These are phyloP conservation scores for Biancaea sappan DNA, from an alignment of 306 rosid species.

Conservation along the genomic window DNA sequence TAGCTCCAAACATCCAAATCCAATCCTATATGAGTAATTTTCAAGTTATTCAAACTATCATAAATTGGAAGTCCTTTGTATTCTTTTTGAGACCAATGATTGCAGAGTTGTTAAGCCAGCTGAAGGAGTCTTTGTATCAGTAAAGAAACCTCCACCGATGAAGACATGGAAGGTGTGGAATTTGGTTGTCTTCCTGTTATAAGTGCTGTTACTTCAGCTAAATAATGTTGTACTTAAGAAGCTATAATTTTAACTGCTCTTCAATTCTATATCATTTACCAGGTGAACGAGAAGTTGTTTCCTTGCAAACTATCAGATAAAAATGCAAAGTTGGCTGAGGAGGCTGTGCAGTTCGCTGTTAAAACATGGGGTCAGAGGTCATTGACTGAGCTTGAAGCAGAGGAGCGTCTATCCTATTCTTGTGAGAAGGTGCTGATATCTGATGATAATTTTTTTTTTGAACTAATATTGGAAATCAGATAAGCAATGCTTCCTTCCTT, in stretches of 20 bases:
- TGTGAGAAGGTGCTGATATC: constrained; percentile 76
- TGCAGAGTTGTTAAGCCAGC: constrained; percentile 85
- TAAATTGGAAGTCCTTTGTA: constrained; percentile 30
- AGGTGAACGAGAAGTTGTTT: constrained; percentile 89
- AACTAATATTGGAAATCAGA: constrained; percentile 25
- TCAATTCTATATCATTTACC: constrained; percentile 36
- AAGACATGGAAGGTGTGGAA: constrained; percentile 86
- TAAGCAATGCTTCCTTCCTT: constrained; percentile 26
- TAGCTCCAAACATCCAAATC: background rate
- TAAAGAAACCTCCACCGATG: constrained; percentile 82
- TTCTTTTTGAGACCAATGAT: constrained; percentile 36
- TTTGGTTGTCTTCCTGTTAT: constrained; percentile 26
- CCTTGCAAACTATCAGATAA: constrained; percentile 77
- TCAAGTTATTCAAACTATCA: constrained; percentile 19
- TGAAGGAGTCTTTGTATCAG: constrained; percentile 77
- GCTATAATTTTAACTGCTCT: constrained; percentile 27
- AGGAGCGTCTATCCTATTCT: constrained; percentile 94
- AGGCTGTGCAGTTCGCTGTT: constrained; percentile 79
- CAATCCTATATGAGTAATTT: background rate
- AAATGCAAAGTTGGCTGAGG: constrained; percentile 69
- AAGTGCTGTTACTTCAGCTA: constrained; percentile 5
- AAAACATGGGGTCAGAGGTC: constrained; percentile 89
- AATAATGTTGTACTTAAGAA: constrained; percentile 9
- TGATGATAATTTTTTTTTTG: constrained; percentile 3
- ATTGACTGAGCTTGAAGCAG: constrained; percentile 91